Percentiles rank a stretch among this genome's conserved stretches.
phyloP scores from a whole-genome alignment of 208 protist genomes.

The Leishmania arabica region DNA sequence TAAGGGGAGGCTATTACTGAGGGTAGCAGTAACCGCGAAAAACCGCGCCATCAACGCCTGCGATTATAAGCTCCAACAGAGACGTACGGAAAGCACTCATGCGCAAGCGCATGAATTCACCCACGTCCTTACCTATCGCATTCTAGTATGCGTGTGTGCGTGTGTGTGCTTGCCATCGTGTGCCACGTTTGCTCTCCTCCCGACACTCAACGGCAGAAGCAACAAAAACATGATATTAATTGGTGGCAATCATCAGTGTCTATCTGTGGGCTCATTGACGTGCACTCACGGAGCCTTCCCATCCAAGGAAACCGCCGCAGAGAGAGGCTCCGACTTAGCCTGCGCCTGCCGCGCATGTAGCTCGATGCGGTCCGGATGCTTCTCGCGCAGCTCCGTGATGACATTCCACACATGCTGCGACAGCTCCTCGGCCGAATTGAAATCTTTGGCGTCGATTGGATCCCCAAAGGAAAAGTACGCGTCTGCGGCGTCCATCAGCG shows the following conservation, averaged over 20 bases:
- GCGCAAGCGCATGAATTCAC: background rate
- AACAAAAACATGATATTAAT: background rate
- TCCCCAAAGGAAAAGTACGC: conserved; percentile 80
- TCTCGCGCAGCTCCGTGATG: conserved; percentile 65
- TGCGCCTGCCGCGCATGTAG: conserved; percentile 18
- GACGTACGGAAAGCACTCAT: background rate
- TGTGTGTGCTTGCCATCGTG: background rate
- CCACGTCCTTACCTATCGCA: background rate
- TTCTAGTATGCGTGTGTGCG: background rate
- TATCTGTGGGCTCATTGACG: background rate
- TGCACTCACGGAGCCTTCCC: background rate
- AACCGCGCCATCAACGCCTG: background rate
- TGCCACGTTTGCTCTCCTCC: background rate
- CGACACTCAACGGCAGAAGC: too few species aligned
- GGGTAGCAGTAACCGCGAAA: background rate
- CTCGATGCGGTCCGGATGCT: conserved; percentile 67
- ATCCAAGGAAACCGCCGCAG: background rate
- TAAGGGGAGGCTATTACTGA: background rate
- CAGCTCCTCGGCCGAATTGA: conserved; percentile 67
- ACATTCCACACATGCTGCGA: conserved; percentile 61
- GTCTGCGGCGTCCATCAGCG: conserved; percentile 51
- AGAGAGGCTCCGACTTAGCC: background rate
- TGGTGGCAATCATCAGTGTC: background rate
- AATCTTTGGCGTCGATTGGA: conserved; percentile 65
- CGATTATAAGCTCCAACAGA: background rate